phyloP scores from a whole-genome alignment of 1,139 yeast genomes.

The Entelexis sorbosivorans region DNA sequence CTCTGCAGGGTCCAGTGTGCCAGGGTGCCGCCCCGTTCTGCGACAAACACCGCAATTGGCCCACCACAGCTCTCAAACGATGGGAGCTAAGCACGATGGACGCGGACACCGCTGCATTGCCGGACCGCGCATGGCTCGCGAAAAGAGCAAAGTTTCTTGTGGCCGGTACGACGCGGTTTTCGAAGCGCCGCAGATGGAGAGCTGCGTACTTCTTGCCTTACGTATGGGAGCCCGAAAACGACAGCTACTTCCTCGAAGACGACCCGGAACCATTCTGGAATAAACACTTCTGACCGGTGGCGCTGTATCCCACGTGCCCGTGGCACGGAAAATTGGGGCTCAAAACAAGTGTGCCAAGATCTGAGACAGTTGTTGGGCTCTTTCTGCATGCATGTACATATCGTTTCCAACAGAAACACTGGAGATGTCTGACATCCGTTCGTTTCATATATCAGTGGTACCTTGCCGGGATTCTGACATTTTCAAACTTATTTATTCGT shows the following conservation, averaged over 20 bases:
- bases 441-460: too few species aligned
- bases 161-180: conserved; percentile 13
- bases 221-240: conserved; percentile 13
- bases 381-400: too few species aligned
- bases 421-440: too few species aligned
- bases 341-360: neutral
- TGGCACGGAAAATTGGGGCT: neutral
- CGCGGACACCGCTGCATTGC: conserved; percentile 1
- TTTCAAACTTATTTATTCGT: too few species aligned
- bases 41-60: conserved; percentile 9
- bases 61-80: conserved; percentile 1
- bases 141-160: conserved; percentile 12
- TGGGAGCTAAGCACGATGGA: neutral
- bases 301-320: neutral
- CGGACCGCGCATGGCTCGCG: conserved; percentile 10
- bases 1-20: neutral
- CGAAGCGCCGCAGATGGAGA: conserved; percentile 1
- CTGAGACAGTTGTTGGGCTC: neutral
- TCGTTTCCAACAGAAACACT: neutral
- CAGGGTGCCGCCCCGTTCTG: conserved; percentile 1
- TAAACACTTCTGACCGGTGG: conserved; percentile 1
- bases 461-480: too few species aligned
- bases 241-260: conserved; percentile 8
- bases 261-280: conserved; percentile 14
- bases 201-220: conserved; percentile 15